Conservation (phyloP, 371 early-diverging fungal species). For the Enterospora canceri region DNA sequence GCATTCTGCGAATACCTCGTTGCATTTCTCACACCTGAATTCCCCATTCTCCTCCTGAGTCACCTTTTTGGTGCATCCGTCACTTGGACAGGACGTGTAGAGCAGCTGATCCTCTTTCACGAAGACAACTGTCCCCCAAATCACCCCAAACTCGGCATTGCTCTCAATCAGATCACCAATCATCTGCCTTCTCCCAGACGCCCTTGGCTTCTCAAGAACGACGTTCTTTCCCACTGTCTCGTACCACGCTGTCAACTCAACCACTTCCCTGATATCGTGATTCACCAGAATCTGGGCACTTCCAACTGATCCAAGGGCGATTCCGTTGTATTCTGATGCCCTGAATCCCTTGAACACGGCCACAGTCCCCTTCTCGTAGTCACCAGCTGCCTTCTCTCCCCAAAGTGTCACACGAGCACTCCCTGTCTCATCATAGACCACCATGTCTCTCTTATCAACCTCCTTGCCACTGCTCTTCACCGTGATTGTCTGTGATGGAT, state of each 20-base stretch:
- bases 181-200: conserved; percentile 13
- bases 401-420: conserved; percentile 46
- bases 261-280: conserved; percentile 42
- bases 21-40: conserved; percentile 55
- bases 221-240: conserved; percentile 39
- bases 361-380: conserved; percentile 30
- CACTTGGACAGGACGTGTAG: conserved; percentile 42
- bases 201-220: conserved; percentile 18
- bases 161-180: conserved; percentile 44
- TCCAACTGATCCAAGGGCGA: conserved; percentile 30
- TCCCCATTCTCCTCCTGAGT: conserved; percentile 26
- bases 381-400: conserved; percentile 41
- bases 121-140: conserved; percentile 37
- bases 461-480: conserved; percentile 37
- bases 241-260: conserved; percentile 52
- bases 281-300: conserved; percentile 40
- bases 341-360: conserved; percentile 34
- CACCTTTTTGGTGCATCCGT: conserved; percentile 54
- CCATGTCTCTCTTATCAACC: conserved; percentile 38
- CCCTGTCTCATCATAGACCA: conserved; percentile 46
- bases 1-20: conserved; percentile 37
- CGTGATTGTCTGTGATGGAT: conserved; percentile 23
- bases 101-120: conserved; percentile 45
- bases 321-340: conserved; percentile 40
- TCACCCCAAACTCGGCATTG: conserved; percentile 31